A percentile compares a stretch with the other conserved stretches of the same genome.
Conservation (phyloP, 257 asterid species). For the Fraxinus cuspidata region DNA sequence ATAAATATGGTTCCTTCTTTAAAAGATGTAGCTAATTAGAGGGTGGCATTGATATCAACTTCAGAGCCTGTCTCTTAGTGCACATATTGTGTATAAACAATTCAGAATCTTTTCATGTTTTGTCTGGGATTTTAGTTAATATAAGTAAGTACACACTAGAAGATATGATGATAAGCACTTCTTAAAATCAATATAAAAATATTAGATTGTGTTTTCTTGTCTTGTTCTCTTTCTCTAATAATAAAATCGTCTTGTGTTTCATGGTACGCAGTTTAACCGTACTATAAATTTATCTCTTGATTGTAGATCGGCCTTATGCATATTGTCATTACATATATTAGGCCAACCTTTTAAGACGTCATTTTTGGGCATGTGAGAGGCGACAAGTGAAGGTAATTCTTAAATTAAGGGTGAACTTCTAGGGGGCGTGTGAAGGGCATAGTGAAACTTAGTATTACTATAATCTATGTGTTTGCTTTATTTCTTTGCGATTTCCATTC, state of each 20-base stretch:
- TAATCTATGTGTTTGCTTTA: background rate
- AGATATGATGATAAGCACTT: constrained; percentile 55
- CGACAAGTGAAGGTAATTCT: background rate
- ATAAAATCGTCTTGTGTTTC: background rate
- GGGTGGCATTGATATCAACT: constrained; percentile 56
- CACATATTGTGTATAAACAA: constrained; percentile 60
- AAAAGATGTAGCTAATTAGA: constrained; percentile 25
- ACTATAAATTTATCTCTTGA: background rate
- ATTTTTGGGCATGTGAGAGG: background rate
- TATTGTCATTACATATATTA: background rate
- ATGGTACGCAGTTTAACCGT: background rate
- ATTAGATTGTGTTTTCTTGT: constrained; percentile 31
- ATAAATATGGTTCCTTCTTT: constrained; percentile 18
- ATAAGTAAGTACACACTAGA: constrained; percentile 51
- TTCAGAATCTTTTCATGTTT: constrained; percentile 74
- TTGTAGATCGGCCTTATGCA: background rate
- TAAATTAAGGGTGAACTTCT: background rate
- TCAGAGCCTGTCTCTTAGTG: constrained; percentile 69
- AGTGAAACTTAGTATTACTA: background rate
- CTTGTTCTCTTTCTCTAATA: constrained; percentile 8
- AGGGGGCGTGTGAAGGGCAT: background rate
- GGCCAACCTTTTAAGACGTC: background rate
- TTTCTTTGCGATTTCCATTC: background rate
- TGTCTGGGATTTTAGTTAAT: constrained; percentile 57
- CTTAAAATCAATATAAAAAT: constrained; percentile 32